A percentile compares a stretch with the other conserved stretches of the same genome.
Evolutionary conservation across 1,284 basidiomycete species (phyloP).

Genomic region (Gomphus sp.): DNA sequence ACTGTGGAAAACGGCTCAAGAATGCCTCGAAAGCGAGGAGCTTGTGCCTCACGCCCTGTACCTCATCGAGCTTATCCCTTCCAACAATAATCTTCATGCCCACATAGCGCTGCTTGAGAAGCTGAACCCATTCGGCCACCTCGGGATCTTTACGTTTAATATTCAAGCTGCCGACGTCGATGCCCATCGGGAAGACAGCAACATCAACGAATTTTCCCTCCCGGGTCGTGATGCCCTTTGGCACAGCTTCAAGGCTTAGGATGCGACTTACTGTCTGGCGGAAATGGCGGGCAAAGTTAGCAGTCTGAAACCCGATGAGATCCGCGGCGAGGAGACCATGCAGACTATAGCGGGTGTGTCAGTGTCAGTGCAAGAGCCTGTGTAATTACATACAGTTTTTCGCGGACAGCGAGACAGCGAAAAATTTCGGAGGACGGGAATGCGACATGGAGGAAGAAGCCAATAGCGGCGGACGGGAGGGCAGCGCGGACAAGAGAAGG

Average conservation of each 20-base stretch:
- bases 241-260: constrained; percentile 70
- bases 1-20: constrained; percentile 70
- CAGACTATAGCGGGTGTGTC: constrained; percentile 31
- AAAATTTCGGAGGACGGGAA: constrained; percentile 87
- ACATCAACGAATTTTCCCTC: constrained; percentile 64
- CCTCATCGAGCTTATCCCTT: constrained; percentile 80
- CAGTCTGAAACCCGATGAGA: constrained; percentile 78
- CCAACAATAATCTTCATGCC: constrained; percentile 84
- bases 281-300: constrained; percentile 71
- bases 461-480: constrained; percentile 62
- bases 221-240: constrained; percentile 67
- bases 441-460: constrained; percentile 85
- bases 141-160: constrained; percentile 69
- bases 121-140: constrained; percentile 73
- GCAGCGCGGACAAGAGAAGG: constrained; percentile 63
- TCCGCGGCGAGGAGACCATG: constrained; percentile 69
- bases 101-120: constrained; percentile 68
- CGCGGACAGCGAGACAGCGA: constrained; percentile 66
- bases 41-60: constrained; percentile 75
- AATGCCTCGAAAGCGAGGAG: constrained; percentile 80
- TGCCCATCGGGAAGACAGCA: constrained; percentile 84
- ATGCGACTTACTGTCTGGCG: constrained; percentile 80
- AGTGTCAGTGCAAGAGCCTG: background rate
- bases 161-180: constrained; percentile 67
- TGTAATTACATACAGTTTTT: constrained; percentile 16